phyloP scores from a whole-genome alignment of 148 eudicot genomes.

The Rhododendron henanense region DNA sequence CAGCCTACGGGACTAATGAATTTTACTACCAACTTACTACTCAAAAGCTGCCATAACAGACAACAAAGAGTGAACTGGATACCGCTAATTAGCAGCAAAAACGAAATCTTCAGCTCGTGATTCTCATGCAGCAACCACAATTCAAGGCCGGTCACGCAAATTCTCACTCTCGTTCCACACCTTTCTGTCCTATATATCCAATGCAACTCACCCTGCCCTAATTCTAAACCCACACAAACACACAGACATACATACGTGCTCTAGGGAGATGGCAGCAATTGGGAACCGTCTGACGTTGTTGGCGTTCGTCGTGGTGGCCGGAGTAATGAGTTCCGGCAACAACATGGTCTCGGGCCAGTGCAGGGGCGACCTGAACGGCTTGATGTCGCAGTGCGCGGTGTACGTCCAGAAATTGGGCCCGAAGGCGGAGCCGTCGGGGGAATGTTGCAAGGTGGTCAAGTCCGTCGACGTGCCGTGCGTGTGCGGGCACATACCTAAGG shows the following conservation, averaged over 20 bases:
- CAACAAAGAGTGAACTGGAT: neutral
- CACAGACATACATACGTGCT: neutral
- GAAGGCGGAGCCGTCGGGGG: constrained; percentile 26
- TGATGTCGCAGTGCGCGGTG: constrained; percentile 33
- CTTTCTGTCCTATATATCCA: neutral
- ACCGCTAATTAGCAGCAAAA: neutral
- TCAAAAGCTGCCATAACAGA: neutral
- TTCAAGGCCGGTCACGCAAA: constrained; percentile 1
- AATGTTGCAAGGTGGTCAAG: constrained; percentile 41
- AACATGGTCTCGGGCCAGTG: constrained; percentile 44
- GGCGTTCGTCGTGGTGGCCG: neutral
- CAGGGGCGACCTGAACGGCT: constrained; percentile 41
- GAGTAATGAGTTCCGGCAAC: neutral
- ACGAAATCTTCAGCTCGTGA: neutral
- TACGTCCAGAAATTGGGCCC: constrained; percentile 44
- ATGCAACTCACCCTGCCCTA: neutral
- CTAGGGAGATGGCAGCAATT: constrained; percentile 6
- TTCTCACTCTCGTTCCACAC: neutral
- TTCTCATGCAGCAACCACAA: neutral
- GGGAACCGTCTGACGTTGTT: constrained; percentile 25
- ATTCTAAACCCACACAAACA: neutral
- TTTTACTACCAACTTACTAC: neutral
- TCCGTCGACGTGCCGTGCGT: constrained; percentile 40
- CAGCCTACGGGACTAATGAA: too few relatives aligned
- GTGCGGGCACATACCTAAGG: constrained; percentile 32